Percentiles rank a stretch among this genome's conserved stretches.
Evolutionary conservation across 768 basidiomycete genomes (phyloP).

Genomic region (Mycena metata): DNA sequence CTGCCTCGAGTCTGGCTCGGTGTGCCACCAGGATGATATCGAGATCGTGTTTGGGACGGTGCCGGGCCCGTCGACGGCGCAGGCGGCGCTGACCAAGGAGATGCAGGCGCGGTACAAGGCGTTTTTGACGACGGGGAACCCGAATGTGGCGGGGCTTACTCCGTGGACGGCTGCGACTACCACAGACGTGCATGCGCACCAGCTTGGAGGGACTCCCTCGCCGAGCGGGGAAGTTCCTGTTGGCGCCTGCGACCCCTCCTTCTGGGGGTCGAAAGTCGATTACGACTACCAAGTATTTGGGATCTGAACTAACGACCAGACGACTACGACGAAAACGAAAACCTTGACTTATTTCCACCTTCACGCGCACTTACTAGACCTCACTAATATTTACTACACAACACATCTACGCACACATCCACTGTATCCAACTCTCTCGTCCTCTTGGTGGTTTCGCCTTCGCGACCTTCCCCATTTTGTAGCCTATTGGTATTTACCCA

Average conservation of each 20-base stretch:
- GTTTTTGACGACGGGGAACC: constrained; percentile 73
- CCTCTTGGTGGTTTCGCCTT: constrained; percentile 23
- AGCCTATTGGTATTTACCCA: constrained; percentile 18
- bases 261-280: constrained; percentile 74
- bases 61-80: constrained; percentile 65
- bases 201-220: constrained; percentile 65
- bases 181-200: constrained; percentile 67
- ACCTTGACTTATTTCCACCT: neutral
- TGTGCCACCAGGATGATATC: constrained; percentile 90
- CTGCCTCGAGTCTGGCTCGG: constrained; percentile 68
- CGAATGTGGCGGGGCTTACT: constrained; percentile 65
- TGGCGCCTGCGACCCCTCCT: constrained; percentile 73
- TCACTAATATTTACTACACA: constrained; percentile 19
- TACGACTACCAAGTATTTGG: constrained; percentile 82
- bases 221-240: constrained; percentile 57
- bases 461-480: constrained; percentile 1
- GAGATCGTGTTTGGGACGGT: constrained; percentile 79
- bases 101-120: constrained; percentile 78
- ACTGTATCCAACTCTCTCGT: constrained; percentile 31
- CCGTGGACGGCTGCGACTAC: constrained; percentile 69
- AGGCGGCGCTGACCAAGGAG: constrained; percentile 71
- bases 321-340: neutral
- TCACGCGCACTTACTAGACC: constrained; percentile 19
- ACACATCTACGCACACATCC: neutral
- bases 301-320: constrained; percentile 46